Base-by-base conservation (phyloP, 805 yeast genomes). In the Metschnikowia vanudenii region DNA sequence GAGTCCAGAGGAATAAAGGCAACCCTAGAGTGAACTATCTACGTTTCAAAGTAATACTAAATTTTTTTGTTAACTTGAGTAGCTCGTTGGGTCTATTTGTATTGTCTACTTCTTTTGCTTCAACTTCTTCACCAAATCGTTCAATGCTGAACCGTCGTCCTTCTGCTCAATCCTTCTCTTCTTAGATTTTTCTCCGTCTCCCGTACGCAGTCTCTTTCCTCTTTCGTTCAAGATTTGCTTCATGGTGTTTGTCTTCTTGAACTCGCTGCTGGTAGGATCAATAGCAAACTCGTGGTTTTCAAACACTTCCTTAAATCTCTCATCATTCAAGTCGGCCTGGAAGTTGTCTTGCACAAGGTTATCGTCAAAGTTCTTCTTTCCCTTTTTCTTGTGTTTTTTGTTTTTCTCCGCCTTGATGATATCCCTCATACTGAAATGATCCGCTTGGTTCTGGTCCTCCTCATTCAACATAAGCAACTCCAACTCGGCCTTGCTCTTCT, bases 221-320 rank as follows among this genome's bases (percentile, higher is more conserved):
- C 96, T 79, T 66, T 90, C 96, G 37, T 80, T 75, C 70, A 94
- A 67, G 46, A 94, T 79, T 64, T 84, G 76, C 61, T 84, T 83
- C 96, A 92, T 91, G 20, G 94, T 89, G 14, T 80, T 71, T 1
- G 98, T 91, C 66, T 84, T 81, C 70, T 87, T 90, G 74, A 80
- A 92, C 63, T 88, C 96, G n/a, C 95, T 86, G 60, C 77, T 82
- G 17, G 95, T 84, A 18, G 97, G 96, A 67, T 95, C 99, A 62
- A 95, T 90, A 11, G 97, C 97, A 67, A 81, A 94, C 51, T 85
- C 94, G 52, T 88, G 96, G 51, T 81, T 84, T 58, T 89, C 89
- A 60, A 84, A 88, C 53, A 90, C 74, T 54, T 85, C 95, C 39
- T 76, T 76, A 73, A 94, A 94, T 69, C 99, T 84, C 13, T 85